A percentile compares a stretch with the other conserved stretches of the same genome.
phyloP scores from a whole-genome alignment of 1,284 basidiomycete species.

The Wallemia ichthyophaga region DNA sequence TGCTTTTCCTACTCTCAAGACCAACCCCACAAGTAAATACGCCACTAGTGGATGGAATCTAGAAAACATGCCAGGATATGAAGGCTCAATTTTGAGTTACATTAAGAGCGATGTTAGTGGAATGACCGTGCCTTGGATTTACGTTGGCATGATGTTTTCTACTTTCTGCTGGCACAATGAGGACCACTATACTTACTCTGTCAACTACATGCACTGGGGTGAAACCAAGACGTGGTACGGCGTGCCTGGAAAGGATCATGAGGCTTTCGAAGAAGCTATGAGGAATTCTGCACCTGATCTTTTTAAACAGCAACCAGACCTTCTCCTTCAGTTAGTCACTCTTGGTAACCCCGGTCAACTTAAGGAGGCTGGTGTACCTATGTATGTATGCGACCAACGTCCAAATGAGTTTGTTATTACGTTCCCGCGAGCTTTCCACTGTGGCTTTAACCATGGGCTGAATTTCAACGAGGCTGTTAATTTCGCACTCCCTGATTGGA shows the following conservation, averaged over 20 bases:
- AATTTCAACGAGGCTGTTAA: constrained; percentile 99
- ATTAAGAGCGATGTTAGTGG: constrained; percentile 98
- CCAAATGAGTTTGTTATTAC: constrained; percentile 83
- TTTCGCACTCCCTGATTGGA: constrained; percentile 90
- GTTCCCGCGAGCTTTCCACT: constrained; percentile 93
- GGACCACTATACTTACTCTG: constrained; percentile 93
- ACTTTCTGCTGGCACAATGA: constrained; percentile 99
- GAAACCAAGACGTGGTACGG: constrained; percentile 99
- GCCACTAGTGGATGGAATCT: constrained; percentile 88
- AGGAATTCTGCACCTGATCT: constrained; percentile 83
- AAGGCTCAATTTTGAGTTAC: constrained; percentile 40
- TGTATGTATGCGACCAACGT: constrained; percentile 80
- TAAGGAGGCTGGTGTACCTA: constrained; percentile 63
- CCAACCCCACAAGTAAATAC: constrained; percentile 58
- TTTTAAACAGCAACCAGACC: constrained; percentile 90
- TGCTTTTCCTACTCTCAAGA: constrained; percentile 79
- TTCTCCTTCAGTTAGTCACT: constrained; percentile 90
- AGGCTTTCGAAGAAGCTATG: constrained; percentile 88
- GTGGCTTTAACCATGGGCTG: constrained; percentile 93
- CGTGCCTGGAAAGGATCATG: constrained; percentile 72
- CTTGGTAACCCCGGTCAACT: constrained; percentile 85
- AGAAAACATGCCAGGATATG: constrained; percentile 78
- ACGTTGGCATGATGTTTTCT: constrained; percentile 96
- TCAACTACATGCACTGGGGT: constrained; percentile 95
- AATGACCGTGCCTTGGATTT: constrained; percentile 99